A percentile compares a stretch with the other conserved stretches of the same genome.
These are phyloP conservation scores for Brassica juncea DNA, from an alignment of 345 rosid genomes.

Conservation along the genomic window DNA sequence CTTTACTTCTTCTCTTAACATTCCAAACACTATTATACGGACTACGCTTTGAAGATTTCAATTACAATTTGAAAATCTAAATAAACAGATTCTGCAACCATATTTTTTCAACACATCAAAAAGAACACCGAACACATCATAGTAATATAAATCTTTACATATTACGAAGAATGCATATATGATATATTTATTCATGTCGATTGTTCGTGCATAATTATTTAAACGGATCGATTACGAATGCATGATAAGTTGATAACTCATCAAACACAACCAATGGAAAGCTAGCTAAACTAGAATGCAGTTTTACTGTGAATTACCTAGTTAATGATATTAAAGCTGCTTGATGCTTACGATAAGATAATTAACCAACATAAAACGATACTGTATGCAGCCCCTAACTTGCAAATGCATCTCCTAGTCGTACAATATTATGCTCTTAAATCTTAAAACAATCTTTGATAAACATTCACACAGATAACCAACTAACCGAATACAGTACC, in stretches of 20 bases:
- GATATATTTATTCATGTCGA: not conserved
- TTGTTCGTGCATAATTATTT: not conserved
- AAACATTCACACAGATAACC: not conserved
- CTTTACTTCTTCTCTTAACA: not conserved
- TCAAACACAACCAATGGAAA: not conserved
- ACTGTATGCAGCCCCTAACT: not conserved
- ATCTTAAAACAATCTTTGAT: not conserved
- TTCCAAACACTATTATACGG: not conserved
- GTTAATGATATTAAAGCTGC: not conserved
- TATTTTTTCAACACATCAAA: not conserved
- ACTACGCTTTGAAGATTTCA: not conserved
- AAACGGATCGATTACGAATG: not conserved
- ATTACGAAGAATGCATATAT: not conserved
- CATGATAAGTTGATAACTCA: not conserved
- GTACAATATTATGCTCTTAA: not conserved
- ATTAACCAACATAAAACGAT: not conserved
- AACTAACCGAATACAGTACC: too few species aligned
- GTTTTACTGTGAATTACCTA: not conserved
- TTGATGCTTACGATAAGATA: not conserved
- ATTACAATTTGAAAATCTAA: not conserved
- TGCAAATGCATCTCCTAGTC: not conserved
- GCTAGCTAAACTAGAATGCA: not conserved
- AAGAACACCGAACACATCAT: not conserved
- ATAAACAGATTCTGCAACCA: not conserved
- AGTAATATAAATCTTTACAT: not conserved